Percentiles rank a stretch among this genome's conserved stretches.
Evolutionary conservation across 257 asterid species (phyloP).

Genomic region (Solanum infundibuliforme): DNA sequence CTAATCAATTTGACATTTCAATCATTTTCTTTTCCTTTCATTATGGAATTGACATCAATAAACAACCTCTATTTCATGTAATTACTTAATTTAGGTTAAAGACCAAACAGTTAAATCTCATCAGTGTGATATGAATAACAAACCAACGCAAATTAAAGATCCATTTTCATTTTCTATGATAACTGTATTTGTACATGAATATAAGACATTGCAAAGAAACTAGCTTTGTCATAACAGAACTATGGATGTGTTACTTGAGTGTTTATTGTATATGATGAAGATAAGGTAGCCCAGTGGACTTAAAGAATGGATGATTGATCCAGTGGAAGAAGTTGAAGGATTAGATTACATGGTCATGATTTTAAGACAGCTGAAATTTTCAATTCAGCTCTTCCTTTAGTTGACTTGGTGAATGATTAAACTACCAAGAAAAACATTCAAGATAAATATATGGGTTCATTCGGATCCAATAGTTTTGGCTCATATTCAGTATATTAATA

Average conservation of each 20-base stretch:
- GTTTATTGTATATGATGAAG: too few relatives aligned
- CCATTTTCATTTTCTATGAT: not conserved
- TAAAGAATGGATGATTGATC: conserved; percentile 2
- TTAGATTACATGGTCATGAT: conserved; percentile 33
- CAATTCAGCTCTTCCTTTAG: not conserved
- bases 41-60: not conserved
- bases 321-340: conserved; percentile 15
- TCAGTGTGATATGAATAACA: not conserved
- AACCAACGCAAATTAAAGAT: too few relatives aligned
- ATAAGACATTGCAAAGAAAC: not conserved
- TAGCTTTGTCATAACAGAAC: not conserved
- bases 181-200: not conserved
- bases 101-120: not conserved
- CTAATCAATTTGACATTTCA: not conserved
- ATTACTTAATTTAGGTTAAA: not conserved
- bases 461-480: too few relatives aligned
- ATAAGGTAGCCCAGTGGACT: too few relatives aligned
- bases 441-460: not conserved
- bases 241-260: not conserved
- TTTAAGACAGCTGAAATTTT: conserved; percentile 8
- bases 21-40: too few relatives aligned
- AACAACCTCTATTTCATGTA: not conserved
- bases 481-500: too few relatives aligned
- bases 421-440: too few relatives aligned
- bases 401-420: not conserved